Base-by-base conservation (phyloP, 768 basidiomycete species). In the Termitomyces sp. region DNA sequence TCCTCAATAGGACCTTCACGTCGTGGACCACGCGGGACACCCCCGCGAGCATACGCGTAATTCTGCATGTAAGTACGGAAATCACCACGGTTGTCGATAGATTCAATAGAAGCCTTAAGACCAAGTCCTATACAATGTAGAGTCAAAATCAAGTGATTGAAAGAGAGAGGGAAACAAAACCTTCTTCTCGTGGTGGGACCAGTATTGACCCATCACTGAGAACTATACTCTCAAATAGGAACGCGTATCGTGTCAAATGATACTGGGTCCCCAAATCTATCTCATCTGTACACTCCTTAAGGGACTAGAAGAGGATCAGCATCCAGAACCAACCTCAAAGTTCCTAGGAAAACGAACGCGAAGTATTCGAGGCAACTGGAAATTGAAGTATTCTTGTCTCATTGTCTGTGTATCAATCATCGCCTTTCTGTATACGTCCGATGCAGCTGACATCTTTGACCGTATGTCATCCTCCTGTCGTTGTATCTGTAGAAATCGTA, bases 1-100 rank as follows among this genome's bases (percentile, higher is more conserved):
- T 97, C 94, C 55, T 98, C 93, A 54, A 82, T 78, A 4, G 94
- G 93, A 3, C 93, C 95, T 65, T 97, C 93, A 61, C 95, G 79
- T 60, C 91, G 80, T 31, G 91, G 93, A n/a, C 91, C 93, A 41
- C 86, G 78, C 15, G 74, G 71, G 31, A 76, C 75, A 41, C 80
- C 77, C 12, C 88, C 91, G 60, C 91, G 89, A 31, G 93, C 93
- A 67, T 95, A 93, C 0, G 91, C 88, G 69, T 96, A 99, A 69
- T 97, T 94, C 69, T 97, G 93, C 95, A 99, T 98, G 70, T 89
- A 99, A 8, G 82, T 85, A 75, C 91, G 96, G 77, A 99, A 98
- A 73, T 99, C 97, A 37, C 87, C 81, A 41, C 95, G 85, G 66
- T 95, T 95, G 73, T 99, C 96, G 65, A 99, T 97, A 6, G 85